Percentiles rank a stretch among this genome's conserved stretches.
Evolutionary conservation across 1,284 basidiomycete genomes (phyloP).

Genomic region (Tausonia pullulans): DNA sequence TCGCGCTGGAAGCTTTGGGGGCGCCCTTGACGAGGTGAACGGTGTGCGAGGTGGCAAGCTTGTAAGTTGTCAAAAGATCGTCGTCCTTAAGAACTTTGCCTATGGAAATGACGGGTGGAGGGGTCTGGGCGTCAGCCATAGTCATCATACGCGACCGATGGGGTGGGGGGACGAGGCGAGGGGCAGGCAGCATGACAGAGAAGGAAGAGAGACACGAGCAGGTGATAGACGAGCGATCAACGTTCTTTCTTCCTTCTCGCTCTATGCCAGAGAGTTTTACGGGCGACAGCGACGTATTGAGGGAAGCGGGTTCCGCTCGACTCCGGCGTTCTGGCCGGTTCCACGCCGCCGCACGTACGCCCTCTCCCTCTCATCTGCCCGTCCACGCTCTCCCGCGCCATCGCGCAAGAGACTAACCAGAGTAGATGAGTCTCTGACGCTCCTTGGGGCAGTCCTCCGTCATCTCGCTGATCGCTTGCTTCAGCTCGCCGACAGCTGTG

Average conservation of each 20-base stretch:
- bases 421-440: slow-evolving; percentile 75
- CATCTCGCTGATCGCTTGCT: slow-evolving; percentile 68
- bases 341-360: too few species aligned
- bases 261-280: not conserved
- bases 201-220: slow-evolving; percentile 9
- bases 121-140: too few species aligned
- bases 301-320: too few species aligned
- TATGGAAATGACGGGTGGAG: slow-evolving; percentile 14
- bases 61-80: slow-evolving; percentile 67
- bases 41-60: slow-evolving; percentile 71
- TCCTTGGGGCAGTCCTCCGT: slow-evolving; percentile 67
- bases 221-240: not conserved
- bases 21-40: slow-evolving; percentile 84
- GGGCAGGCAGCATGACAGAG: not conserved
- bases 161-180: not conserved
- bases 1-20: not conserved
- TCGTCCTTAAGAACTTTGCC: slow-evolving; percentile 56
- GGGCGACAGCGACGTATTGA: too few species aligned
- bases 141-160: too few species aligned
- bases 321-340: too few species aligned
- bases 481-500: slow-evolving; percentile 62
- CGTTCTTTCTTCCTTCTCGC: not conserved
- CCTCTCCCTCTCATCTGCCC: too few species aligned
- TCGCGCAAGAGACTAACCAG: slow-evolving; percentile 44
- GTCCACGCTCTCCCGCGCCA: not conserved